phyloP scores from a whole-genome alignment of 2,329 filamentous ascomycete genomes.

The Pestalotiopsis sp. region DNA sequence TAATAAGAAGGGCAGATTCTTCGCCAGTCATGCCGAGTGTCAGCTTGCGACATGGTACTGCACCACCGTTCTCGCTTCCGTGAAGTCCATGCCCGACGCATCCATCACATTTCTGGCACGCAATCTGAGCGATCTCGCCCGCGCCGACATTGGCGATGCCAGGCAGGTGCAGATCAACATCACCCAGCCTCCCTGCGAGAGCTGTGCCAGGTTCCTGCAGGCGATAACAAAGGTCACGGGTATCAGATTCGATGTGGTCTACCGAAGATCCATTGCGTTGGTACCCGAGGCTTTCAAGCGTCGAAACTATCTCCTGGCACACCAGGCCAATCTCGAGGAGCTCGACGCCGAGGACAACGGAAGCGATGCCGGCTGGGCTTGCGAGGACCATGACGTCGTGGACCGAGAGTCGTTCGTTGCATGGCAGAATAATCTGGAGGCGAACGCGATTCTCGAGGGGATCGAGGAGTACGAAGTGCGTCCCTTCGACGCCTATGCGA shows the following conservation, averaged over 20 bases:
- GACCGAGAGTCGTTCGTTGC: not conserved
- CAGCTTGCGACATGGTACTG: slow-evolving; percentile 2
- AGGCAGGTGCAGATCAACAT: not conserved
- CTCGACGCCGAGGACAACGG: not conserved
- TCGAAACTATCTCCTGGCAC: not conserved
- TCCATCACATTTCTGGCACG: not conserved
- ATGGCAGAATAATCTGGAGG: not conserved
- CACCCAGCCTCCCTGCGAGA: not conserved
- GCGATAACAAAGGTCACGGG: not conserved
- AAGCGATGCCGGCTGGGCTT: not conserved
- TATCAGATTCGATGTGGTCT: not conserved
- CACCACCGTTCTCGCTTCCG: not conserved
- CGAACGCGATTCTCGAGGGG: not conserved
- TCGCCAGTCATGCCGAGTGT: not conserved
- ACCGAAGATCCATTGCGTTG: not conserved
- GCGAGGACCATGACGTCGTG: not conserved
- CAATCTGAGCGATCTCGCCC: not conserved
- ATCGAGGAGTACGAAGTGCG: not conserved
- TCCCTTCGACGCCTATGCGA: not conserved
- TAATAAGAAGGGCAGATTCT: not conserved
- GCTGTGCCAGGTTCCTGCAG: not conserved
- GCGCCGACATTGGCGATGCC: not conserved
- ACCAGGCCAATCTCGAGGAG: not conserved
- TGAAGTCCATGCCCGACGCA: not conserved
- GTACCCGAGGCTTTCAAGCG: not conserved